Evolutionary conservation across 768 basidiomycete species (phyloP), one percentile per base, ranked within the genome.

Genomic region (Myochromella boudieri): DNA sequence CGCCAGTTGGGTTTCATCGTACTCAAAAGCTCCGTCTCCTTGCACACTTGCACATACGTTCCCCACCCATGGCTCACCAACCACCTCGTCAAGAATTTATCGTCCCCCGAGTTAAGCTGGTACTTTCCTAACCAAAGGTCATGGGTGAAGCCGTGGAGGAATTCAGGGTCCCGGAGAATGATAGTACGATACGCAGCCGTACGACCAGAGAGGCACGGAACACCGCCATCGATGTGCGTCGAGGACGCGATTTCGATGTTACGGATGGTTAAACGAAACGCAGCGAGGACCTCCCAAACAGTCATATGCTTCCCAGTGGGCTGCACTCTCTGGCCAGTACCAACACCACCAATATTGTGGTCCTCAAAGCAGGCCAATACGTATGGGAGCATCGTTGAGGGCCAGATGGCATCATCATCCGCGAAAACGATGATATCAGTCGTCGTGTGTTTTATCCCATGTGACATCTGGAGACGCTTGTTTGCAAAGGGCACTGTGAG

Each of bases 1-100:
- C 90, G 77, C 93, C 92, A 95, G 68, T 95, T 91, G 20, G 91
- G 91, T 68, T 95, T 95, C 93, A 95, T 97, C 42, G 92, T 95
- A 62, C 84, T 87, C 50, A 93, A 70, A 10, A 95, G 71, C 68
- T 95, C 92, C 12, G 84, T 86, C 68, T 91, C 87, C 62, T 79
- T 81, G 72, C 87, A 92, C 62, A 80, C 81, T 62, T 92, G 91
- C 25, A 95, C 89, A 63, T 91, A 94, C n/a, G 91, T 95, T 63
- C 77, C 86, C 93, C 94, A 95, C 12, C 92, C 91, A 59, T 95
- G 92, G 60, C 82, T 85, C 49, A 95, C 93, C 90, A 95, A 92
- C 93, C 94, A 95, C 36, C 93, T 74, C 14, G 94, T 97, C 61
- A 95, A 70, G 70, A 92, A 95, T 67, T 95, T 93, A 74, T 92